phyloP scores from a whole-genome alignment of 257 asterid genomes.

The Verbena officinalis region DNA sequence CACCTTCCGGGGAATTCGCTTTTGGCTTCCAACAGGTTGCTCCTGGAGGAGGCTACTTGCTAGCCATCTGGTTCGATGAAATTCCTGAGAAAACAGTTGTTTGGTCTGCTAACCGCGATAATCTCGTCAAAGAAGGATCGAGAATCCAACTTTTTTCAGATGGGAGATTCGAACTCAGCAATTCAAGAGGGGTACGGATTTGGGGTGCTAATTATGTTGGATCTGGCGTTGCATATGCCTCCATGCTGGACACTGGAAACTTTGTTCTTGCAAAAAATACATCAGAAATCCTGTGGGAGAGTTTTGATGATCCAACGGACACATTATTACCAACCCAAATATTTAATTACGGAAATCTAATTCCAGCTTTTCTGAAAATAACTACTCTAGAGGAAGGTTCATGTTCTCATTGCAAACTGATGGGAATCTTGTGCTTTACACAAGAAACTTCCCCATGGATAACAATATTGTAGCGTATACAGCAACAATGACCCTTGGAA shows the following conservation, averaged over 20 bases:
- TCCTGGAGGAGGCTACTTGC: conserved; percentile 38
- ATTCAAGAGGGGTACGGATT: conserved; percentile 21
- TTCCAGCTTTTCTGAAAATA: conserved; percentile 29
- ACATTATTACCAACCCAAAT: conserved; percentile 33
- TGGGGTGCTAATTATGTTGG: conserved; percentile 17
- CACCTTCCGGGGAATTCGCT: conserved; percentile 47
- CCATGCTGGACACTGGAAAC: conserved; percentile 39
- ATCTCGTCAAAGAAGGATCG: conserved; percentile 30
- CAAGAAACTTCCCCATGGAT: conserved; percentile 30
- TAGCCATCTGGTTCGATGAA: conserved; percentile 44
- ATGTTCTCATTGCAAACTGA: conserved; percentile 21
- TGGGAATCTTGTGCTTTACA: conserved; percentile 35
- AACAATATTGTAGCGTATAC: not conserved
- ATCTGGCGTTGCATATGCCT: conserved; percentile 31
- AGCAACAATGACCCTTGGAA: not conserved
- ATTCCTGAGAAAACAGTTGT: conserved; percentile 34
- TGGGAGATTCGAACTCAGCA: conserved; percentile 25
- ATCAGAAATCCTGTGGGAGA: conserved; percentile 34
- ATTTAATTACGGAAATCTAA: not conserved
- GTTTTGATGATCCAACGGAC: conserved; percentile 39
- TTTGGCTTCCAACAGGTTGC: conserved; percentile 37
- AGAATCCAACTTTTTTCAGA: conserved; percentile 24
- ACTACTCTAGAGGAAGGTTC: conserved; percentile 31
- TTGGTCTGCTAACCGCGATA: conserved; percentile 48
- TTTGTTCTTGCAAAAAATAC: conserved; percentile 27